phyloP scores from a whole-genome alignment of 2,329 filamentous ascomycete genomes.

The Fusarium subglutinans region DNA sequence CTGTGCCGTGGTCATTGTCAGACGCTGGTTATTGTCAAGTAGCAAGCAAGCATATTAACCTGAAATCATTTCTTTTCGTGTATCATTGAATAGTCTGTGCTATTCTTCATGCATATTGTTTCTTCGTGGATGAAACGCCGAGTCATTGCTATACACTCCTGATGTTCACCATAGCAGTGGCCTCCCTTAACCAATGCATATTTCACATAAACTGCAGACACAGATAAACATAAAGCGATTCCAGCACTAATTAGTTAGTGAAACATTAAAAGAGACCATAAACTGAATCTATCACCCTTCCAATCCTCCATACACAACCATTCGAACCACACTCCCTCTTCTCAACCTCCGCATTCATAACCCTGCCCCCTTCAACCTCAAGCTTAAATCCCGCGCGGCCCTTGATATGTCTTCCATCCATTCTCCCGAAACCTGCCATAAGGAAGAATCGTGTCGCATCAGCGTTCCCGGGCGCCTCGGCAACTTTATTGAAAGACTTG shows the following conservation, averaged over 20 bases:
- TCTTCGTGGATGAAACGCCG: background rate
- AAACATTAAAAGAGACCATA: background rate
- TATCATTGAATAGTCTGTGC: background rate
- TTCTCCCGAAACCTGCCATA: background rate
- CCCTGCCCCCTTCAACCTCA: background rate
- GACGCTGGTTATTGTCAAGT: background rate
- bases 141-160: background rate
- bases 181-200: too few species aligned
- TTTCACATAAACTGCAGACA: background rate
- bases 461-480: background rate
- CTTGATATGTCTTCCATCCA: background rate
- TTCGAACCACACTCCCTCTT: background rate
- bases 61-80: background rate
- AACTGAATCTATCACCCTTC: background rate
- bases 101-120: background rate
- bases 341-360: background rate
- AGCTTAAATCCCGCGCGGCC: background rate
- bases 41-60: background rate
- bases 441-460: background rate
- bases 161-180: background rate
- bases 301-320: conserved; percentile 1
- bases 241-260: background rate
- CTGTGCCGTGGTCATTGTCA: background rate
- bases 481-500: background rate
- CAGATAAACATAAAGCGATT: background rate